Conservation (phyloP, 257 asterid genomes). For the Verbena officinalis region DNA sequence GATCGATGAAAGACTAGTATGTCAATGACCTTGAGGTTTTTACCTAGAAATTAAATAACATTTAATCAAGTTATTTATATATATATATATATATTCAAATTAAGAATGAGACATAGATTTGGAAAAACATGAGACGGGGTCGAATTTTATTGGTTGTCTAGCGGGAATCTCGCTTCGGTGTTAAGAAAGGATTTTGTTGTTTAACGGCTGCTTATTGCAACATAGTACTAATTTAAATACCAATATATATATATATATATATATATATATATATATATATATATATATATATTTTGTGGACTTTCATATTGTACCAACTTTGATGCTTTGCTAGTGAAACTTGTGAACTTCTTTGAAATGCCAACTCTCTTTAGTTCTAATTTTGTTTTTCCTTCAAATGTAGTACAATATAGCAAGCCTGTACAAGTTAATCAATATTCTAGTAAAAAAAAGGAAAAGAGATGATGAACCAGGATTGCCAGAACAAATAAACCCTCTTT, state of each 20-base stretch:
- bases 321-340: constrained; percentile 31
- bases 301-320: constrained; percentile 29
- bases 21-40: too few species aligned
- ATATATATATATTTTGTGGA: constrained; percentile 12
- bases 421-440: not conserved
- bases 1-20: too few species aligned
- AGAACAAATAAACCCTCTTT: too few species aligned
- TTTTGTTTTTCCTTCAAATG: constrained; percentile 28
- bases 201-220: constrained; percentile 25
- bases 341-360: constrained; percentile 32
- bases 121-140: constrained; percentile 43
- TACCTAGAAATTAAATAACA: too few species aligned
- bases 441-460: not conserved
- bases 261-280: too few species aligned
- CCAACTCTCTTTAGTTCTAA: constrained; percentile 27
- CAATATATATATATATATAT: too few species aligned
- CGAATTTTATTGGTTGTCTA: constrained; percentile 38
- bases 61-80: too few species aligned
- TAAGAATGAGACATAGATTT: constrained; percentile 40
- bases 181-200: constrained; percentile 45
- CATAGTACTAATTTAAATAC: constrained; percentile 24
- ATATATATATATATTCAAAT: constrained; percentile 7
- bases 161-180: constrained; percentile 86
- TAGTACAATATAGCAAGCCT: constrained; percentile 11
- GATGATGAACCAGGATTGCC: too few species aligned